Evolutionary conservation across 2,329 filamentous ascomycete genomes (phyloP).

Genomic region (Phialocephala sp.): DNA sequence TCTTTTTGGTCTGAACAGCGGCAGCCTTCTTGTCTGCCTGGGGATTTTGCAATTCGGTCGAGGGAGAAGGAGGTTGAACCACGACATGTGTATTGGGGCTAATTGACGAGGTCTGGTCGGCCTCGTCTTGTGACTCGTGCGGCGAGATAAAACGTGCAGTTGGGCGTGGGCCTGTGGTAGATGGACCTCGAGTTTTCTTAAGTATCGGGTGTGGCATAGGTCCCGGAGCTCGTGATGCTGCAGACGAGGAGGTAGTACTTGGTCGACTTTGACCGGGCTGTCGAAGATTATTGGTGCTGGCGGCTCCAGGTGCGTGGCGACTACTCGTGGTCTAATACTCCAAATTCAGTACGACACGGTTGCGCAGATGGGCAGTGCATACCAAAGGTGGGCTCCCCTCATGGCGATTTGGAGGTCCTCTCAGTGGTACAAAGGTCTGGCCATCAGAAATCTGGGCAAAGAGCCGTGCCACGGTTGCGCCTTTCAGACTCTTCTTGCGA

Average conservation of each 20-base stretch:
- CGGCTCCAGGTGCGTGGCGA: slow-evolving; percentile 31
- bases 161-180: slow-evolving; percentile 58
- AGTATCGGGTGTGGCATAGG: slow-evolving; percentile 58
- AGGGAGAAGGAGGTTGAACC: slow-evolving; percentile 36
- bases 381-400: slow-evolving; percentile 54
- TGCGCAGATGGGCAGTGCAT: slow-evolving; percentile 36
- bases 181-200: slow-evolving; percentile 62
- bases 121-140: slow-evolving; percentile 52
- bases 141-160: slow-evolving; percentile 66
- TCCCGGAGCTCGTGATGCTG: slow-evolving; percentile 46
- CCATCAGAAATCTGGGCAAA: slow-evolving; percentile 64
- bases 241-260: slow-evolving; percentile 33
- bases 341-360: slow-evolving; percentile 35
- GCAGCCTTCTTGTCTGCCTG: slow-evolving; percentile 34
- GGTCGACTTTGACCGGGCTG: slow-evolving; percentile 26
- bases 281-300: slow-evolving; percentile 34
- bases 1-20: slow-evolving; percentile 42
- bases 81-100: slow-evolving; percentile 46
- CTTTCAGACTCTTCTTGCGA: slow-evolving; percentile 52
- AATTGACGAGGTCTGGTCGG: slow-evolving; percentile 49
- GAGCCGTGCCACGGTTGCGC: slow-evolving; percentile 57
- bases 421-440: slow-evolving; percentile 61
- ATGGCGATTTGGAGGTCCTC: slow-evolving; percentile 58
- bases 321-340: slow-evolving; percentile 32
- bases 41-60: slow-evolving; percentile 24